Conservation (phyloP, 2,329 filamentous ascomycete species). For the Hymenoscyphus albidus region DNA sequence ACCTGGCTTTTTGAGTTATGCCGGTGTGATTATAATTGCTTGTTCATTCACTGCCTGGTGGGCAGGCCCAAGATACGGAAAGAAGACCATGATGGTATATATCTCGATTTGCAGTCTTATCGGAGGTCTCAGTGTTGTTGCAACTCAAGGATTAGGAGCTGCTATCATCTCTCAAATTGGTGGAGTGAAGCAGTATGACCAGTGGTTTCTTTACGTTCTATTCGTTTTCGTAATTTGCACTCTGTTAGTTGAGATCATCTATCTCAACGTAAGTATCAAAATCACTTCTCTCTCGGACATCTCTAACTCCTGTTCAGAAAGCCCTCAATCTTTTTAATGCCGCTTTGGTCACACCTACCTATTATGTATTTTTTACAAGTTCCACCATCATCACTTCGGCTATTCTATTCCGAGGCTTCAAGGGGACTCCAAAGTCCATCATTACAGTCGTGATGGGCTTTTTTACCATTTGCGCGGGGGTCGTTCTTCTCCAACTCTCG, state of each 20-base stretch:
- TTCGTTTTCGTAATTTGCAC: conserved; percentile 89
- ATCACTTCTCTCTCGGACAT: neutral
- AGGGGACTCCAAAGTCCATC: conserved; percentile 76
- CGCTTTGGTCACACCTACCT: conserved; percentile 93
- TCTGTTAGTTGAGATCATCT: conserved; percentile 89
- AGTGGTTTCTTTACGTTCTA: conserved; percentile 94
- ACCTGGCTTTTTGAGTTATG: conserved; percentile 81
- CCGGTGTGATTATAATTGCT: conserved; percentile 76
- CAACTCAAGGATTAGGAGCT: conserved; percentile 86
- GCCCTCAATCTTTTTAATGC: conserved; percentile 96
- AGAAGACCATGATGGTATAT: conserved; percentile 97
- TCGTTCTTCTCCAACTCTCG: conserved; percentile 89
- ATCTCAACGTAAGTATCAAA: conserved; percentile 72
- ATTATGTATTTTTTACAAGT: conserved; percentile 97
- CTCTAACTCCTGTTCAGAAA: conserved; percentile 62
- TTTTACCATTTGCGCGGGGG: conserved; percentile 86
- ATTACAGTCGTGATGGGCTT: conserved; percentile 91
- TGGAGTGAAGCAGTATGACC: conserved; percentile 84
- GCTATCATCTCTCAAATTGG: conserved; percentile 84
- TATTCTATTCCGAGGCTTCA: conserved; percentile 89
- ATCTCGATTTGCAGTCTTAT: conserved; percentile 94
- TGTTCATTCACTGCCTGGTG: conserved; percentile 71
- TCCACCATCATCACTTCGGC: conserved; percentile 92
- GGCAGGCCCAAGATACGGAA: conserved; percentile 83
- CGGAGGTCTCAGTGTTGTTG: conserved; percentile 89